phyloP scores from a whole-genome alignment of 768 basidiomycete species.

The Coprinopsis sp. region DNA sequence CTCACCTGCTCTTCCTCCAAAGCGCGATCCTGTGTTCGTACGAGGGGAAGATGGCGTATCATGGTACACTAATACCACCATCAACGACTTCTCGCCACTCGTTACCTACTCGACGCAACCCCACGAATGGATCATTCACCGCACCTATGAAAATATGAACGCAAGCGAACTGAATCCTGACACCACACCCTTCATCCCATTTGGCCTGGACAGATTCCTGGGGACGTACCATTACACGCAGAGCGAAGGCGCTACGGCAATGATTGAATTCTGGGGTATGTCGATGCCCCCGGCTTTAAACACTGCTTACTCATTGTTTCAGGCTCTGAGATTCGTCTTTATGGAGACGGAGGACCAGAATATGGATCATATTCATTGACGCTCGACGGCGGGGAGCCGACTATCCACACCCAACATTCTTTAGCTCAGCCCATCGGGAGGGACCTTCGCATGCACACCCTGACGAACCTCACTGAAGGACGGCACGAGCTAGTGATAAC shows the following conservation, averaged over 20 bases:
- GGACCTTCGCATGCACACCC: neutral
- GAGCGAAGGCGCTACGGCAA: constrained; percentile 1
- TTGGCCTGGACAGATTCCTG: too few relatives aligned
- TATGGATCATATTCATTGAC: constrained; percentile 7
- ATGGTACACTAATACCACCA: constrained; percentile 7
- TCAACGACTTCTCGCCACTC: constrained; percentile 13
- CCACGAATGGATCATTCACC: constrained; percentile 6
- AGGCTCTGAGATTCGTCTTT: constrained; percentile 8
- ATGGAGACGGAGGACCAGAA: constrained; percentile 7
- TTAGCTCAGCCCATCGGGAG: constrained; percentile 1
- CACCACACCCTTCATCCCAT: neutral
- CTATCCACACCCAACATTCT: neutral
- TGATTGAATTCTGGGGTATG: constrained; percentile 6
- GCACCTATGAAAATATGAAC: neutral
- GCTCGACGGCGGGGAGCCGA: constrained; percentile 1
- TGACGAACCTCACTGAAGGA: constrained; percentile 7
- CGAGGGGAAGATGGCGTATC: constrained; percentile 8
- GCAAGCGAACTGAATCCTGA: neutral
- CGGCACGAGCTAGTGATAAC: constrained; percentile 4
- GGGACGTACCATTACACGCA: constrained; percentile 8
- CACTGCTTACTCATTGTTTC: neutral
- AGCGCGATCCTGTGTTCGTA: neutral
- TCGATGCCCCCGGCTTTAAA: neutral
- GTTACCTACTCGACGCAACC: neutral
- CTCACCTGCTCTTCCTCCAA: neutral